Evolutionary conservation across 768 basidiomycete species (phyloP).

Genomic region (Sporobolomyces roseus): DNA sequence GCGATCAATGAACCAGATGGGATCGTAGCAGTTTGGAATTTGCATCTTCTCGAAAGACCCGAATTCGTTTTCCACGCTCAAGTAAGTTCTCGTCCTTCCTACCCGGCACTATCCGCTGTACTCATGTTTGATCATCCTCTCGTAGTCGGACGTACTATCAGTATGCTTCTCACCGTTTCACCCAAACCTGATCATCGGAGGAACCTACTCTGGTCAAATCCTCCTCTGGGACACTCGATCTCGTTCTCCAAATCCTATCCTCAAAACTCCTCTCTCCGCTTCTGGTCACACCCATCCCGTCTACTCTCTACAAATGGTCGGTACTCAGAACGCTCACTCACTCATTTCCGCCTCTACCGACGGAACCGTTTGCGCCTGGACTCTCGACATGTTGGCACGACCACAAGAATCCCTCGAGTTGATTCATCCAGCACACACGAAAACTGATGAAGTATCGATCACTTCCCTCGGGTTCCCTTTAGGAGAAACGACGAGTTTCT

Average conservation of each 20-base stretch:
- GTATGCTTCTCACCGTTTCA: constrained; percentile 97
- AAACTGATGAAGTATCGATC: constrained; percentile 93
- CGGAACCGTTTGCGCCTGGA: constrained; percentile 94
- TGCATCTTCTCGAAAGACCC: constrained; percentile 88
- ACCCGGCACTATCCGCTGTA: no score
- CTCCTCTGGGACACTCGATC: constrained; percentile 97
- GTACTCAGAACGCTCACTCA: constrained; percentile 97
- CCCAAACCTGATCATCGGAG: constrained; percentile 92
- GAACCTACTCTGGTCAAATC: constrained; percentile 99
- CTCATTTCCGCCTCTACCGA: constrained; percentile 95
- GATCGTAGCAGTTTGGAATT: constrained; percentile 94
- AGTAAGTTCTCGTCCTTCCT: constrained; percentile 54
- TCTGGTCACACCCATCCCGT: constrained; percentile 98
- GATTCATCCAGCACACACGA: constrained; percentile 82
- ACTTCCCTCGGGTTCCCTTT: constrained; percentile 91
- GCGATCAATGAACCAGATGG: constrained; percentile 94
- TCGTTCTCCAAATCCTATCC: constrained; percentile 79
- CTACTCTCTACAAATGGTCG: constrained; percentile 97
- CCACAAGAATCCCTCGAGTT: constrained; percentile 98
- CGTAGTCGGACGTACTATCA: constrained; percentile 91
- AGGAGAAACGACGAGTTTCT: constrained; percentile 94
- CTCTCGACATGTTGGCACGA: constrained; percentile 96
- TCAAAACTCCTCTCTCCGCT: constrained; percentile 93
- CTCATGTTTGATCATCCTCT: not conserved
- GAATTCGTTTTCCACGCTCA: constrained; percentile 99